Base-by-base conservation (phyloP, 495 filamentous ascomycete genomes). In the Hypoxylon subgilvum region DNA sequence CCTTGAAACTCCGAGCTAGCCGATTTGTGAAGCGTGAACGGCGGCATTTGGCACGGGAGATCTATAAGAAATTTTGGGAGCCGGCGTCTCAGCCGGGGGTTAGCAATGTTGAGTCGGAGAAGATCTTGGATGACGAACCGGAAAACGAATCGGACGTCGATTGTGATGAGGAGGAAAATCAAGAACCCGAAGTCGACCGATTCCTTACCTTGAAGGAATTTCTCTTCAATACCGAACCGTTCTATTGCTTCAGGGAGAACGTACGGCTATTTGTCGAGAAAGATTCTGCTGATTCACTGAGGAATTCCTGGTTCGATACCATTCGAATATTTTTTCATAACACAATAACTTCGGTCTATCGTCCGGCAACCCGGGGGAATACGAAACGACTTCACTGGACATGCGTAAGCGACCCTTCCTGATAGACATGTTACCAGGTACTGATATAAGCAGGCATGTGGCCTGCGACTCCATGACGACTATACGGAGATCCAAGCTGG, bases 401-500 rank as follows among this genome's bases (percentile, higher is more conserved):
- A 2, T 46, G 52, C n/a, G 42, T 55, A 46, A 23, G 41, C 13
- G 2, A 43, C 8, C 22, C 5, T 16, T 1, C 7, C 21, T 16
- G 27, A 30, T 12, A 9, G 40, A 1, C 12, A 3, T 5, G 21
- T 14, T 28, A 43, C n/a, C 2, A 18, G 22, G 12, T 25, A 28
- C 19, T 43, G 18, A 43, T 12, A 4, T 43, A 14, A 3, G 21
- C 21, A 43, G 40, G 16, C 3, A 10, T 59, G 47, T n/a, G 40
- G 47, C 4, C 39, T 42, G 5, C 14, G 13, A 6, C 22, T 58
- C 27, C 36, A 40, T 13, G 55, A 58, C n/a, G 47, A 52, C n/a
- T 52, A 58, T 27, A 41, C 38, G n/a, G 55, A 58, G 18, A n/a
- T 28, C 17, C 47, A 40, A 32, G 10, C 25, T 8, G 47, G 47